Percentiles rank a stretch among this genome's conserved stretches.
Conservation (phyloP, 1,139 yeast genomes). For the Candida sp. region DNA sequence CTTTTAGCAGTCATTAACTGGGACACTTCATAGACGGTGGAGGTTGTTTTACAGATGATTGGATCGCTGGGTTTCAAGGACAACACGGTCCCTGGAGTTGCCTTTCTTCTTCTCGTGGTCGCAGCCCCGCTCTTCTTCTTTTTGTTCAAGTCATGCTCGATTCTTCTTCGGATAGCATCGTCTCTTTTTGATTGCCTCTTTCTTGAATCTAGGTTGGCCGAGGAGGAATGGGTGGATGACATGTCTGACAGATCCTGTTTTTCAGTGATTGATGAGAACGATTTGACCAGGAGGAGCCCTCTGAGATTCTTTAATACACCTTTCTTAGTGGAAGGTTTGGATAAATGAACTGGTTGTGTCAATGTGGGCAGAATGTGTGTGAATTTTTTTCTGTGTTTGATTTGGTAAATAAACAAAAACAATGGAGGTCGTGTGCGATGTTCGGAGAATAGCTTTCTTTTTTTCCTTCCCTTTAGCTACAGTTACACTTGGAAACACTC, state of each 20-base stretch:
- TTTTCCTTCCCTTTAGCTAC: background rate
- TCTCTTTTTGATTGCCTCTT: slow-evolving; percentile 75
- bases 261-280: background rate
- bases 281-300: slow-evolving; percentile 1
- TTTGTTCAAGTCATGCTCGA: slow-evolving; percentile 75
- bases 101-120: slow-evolving; percentile 38
- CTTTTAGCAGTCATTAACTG: slow-evolving; percentile 89
- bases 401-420: background rate
- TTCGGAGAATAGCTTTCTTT: background rate
- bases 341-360: slow-evolving; percentile 1
- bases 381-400: background rate
- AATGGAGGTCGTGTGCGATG: slow-evolving; percentile 1
- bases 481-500: slow-evolving; percentile 1
- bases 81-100: slow-evolving; percentile 76
- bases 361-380: background rate
- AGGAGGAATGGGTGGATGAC: background rate
- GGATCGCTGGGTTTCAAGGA: slow-evolving; percentile 80
- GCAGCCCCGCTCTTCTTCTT: slow-evolving; percentile 44
- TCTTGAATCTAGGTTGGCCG: slow-evolving; percentile 44
- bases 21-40: slow-evolving; percentile 82
- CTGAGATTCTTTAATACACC: background rate
- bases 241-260: background rate
- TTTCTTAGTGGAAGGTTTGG: background rate
- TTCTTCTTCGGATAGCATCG: slow-evolving; percentile 78
- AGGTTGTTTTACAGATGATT: slow-evolving; percentile 64